A percentile compares a stretch with the other conserved stretches of the same genome.
Evolutionary conservation across 2,329 filamentous ascomycete genomes (phyloP).

Genomic region (Diplodia sapinea): DNA sequence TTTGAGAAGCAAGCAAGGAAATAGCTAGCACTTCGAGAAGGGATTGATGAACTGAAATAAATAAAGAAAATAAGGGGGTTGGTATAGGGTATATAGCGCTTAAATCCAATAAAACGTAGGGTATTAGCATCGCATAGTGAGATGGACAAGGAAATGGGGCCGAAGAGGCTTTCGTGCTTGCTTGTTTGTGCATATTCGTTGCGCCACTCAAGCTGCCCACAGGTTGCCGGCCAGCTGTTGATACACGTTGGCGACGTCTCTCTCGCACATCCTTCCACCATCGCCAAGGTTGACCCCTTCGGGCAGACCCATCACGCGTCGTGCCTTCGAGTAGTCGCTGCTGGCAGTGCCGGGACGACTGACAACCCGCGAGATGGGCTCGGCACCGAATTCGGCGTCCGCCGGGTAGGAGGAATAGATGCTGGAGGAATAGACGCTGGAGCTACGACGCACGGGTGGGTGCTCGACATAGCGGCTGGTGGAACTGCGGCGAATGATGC

Average conservation of each 20-base stretch:
- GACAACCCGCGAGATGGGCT: no score
- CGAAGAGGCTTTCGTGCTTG: neutral
- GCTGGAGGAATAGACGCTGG: slow-evolving; percentile 3
- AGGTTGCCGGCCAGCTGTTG: slow-evolving; percentile 17
- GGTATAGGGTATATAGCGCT: slow-evolving; percentile 28
- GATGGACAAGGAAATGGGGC: neutral
- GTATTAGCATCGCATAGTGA: neutral
- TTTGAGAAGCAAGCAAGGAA: neutral
- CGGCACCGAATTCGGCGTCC: neutral
- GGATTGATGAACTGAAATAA: neutral
- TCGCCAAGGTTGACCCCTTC: neutral
- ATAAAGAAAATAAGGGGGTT: neutral
- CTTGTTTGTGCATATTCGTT: neutral
- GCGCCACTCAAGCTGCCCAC: neutral
- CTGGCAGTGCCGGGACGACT: slow-evolving; percentile 15
- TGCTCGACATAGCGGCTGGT: neutral
- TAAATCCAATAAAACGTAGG: neutral
- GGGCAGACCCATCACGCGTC: slow-evolving; percentile 15
- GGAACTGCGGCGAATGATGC: neutral
- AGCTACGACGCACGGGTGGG: neutral
- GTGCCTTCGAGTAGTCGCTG: slow-evolving; percentile 5
- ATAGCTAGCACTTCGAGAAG: neutral
- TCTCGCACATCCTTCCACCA: neutral
- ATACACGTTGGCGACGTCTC: slow-evolving; percentile 25
- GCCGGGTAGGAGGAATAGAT: neutral